Conservation (phyloP, 2,329 filamentous ascomycete genomes). For the Pyrenophora seminiperda region DNA sequence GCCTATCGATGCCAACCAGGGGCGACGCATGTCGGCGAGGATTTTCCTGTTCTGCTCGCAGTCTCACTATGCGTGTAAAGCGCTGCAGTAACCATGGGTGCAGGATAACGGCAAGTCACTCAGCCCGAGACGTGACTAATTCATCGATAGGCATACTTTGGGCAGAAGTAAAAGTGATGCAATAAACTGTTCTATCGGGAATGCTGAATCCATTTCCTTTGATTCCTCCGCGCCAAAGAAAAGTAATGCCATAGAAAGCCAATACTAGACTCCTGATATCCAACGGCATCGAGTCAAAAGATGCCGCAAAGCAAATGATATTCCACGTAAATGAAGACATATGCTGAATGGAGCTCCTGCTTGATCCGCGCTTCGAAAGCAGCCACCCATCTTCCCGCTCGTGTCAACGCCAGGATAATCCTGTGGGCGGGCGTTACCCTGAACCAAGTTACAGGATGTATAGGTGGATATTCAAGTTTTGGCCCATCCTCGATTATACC, state of each 20-base stretch:
- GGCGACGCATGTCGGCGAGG: too few relatives aligned
- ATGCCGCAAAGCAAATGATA: conserved; percentile 26
- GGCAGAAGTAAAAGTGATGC: conserved; percentile 16
- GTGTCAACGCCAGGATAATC: conserved; percentile 5
- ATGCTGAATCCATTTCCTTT: conserved; percentile 32
- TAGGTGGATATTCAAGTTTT: conserved; percentile 33
- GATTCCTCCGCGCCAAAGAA: conserved; percentile 39
- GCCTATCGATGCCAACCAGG: too few relatives aligned
- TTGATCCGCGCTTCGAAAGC: background rate
- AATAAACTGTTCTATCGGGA: conserved; percentile 39
- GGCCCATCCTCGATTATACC: conserved; percentile 28
- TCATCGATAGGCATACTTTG: background rate
- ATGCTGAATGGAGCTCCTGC: conserved; percentile 15
- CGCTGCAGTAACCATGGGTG: too few relatives aligned
- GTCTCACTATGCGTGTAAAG: too few relatives aligned
- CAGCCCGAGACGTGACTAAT: too few relatives aligned
- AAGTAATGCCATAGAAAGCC: conserved; percentile 29
- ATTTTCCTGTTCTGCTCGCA: too few relatives aligned
- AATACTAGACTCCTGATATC: conserved; percentile 25
- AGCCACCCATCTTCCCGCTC: conserved; percentile 7
- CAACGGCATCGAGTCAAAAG: conserved; percentile 24
- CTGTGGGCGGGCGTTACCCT: conserved; percentile 6
- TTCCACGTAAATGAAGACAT: conserved; percentile 22
- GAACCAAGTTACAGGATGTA: conserved; percentile 11
- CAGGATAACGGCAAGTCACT: too few relatives aligned